Conservation (phyloP, 176 grass and related monocot species). For the Ensete glaucum region DNA sequence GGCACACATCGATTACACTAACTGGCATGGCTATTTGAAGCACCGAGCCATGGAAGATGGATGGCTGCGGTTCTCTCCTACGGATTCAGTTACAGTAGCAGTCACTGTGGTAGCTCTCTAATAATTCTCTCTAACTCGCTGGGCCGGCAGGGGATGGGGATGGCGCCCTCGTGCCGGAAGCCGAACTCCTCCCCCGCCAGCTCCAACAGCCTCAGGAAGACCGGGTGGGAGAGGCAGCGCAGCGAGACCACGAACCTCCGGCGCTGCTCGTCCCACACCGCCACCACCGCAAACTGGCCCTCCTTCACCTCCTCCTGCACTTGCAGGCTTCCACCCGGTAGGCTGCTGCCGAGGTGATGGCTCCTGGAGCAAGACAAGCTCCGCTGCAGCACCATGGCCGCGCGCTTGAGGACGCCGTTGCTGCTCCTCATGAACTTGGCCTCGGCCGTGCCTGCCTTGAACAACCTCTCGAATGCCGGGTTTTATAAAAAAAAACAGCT, state of each 20-base stretch:
- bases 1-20: too few relatives aligned
- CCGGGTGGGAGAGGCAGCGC: constrained; percentile 1
- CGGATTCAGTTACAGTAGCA: background rate
- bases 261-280: constrained; percentile 1
- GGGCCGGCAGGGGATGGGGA: background rate
- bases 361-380: background rate
- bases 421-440: too few relatives aligned
- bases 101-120: background rate
- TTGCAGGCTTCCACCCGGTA: background rate
- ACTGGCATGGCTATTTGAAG: too few relatives aligned
- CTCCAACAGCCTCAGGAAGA: too few relatives aligned
- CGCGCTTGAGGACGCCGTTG: too few relatives aligned
- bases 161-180: background rate
- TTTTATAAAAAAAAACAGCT: too few relatives aligned
- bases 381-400: background rate
- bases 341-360: too few relatives aligned
- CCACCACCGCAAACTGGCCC: constrained; percentile 4
- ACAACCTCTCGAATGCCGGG: too few relatives aligned
- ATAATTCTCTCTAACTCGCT: background rate
- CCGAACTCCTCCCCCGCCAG: background rate
- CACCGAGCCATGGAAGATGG: too few relatives aligned
- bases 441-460: too few relatives aligned
- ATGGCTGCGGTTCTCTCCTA: too few relatives aligned
- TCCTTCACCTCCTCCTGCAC: background rate
- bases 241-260: background rate